Conservation (phyloP, 345 rosid species). For the Eutrema heterophyllum region DNA sequence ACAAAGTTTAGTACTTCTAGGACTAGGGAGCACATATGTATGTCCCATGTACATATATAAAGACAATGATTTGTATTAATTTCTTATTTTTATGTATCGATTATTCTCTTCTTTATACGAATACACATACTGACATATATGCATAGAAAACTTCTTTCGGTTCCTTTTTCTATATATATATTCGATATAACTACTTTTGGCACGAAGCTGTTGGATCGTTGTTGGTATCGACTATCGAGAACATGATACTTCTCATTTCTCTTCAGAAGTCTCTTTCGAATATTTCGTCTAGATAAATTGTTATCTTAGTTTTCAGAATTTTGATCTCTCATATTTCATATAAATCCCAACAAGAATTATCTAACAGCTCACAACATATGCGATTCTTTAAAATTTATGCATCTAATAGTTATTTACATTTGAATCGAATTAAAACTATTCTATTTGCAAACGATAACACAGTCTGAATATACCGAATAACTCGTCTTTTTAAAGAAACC, state of each 20-base stretch:
- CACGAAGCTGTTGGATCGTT: slow-evolving; percentile 3
- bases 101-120: background rate
- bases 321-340: background rate
- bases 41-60: slow-evolving; percentile 6
- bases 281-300: no score
- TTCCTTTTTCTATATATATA: background rate
- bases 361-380: background rate
- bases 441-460: background rate
- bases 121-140: background rate
- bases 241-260: slow-evolving; percentile 4
- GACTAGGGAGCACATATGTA: background rate
- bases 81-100: background rate
- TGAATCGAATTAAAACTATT: background rate
- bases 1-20: background rate
- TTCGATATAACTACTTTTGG: background rate
- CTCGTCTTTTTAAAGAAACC: background rate
- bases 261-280: background rate
- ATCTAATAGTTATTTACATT: background rate
- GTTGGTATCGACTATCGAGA: background rate
- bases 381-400: background rate
- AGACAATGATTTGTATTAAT: background rate
- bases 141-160: background rate
- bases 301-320: background rate
- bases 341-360: background rate
- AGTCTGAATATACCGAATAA: background rate